Percentiles rank a stretch among this genome's conserved stretches.
Conservation (phyloP, 352 stramenopile genomes). For the Pythium grandisporangium region DNA sequence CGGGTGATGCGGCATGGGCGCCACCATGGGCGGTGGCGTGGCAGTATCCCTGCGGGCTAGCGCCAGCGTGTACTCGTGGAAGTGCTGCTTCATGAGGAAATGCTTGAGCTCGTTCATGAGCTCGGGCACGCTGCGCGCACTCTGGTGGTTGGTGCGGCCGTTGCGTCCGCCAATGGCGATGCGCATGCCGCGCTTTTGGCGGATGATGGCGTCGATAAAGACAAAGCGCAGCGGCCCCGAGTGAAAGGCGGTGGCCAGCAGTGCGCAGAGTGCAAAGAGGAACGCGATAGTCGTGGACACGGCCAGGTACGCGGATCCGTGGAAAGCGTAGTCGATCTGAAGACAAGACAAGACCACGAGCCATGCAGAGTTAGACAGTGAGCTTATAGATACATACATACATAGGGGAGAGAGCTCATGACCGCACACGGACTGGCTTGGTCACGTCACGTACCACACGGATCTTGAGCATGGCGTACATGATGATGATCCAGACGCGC, state of each 20-base stretch:
- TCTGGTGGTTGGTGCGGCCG: slow-evolving; percentile 10
- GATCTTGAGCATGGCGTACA: slow-evolving; percentile 76
- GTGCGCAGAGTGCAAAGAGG: slow-evolving; percentile 54
- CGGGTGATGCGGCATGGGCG: not conserved
- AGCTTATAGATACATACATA: too few relatives aligned
- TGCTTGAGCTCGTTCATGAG: slow-evolving; percentile 9
- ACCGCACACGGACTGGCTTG: too few relatives aligned
- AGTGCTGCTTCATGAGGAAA: slow-evolving; percentile 16
- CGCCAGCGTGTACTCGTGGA: slow-evolving; percentile 15
- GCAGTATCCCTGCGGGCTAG: not conserved
- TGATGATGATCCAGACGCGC: slow-evolving; percentile 57
- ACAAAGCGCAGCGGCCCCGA: slow-evolving; percentile 69
- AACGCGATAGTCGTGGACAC: slow-evolving; percentile 52
- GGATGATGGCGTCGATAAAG: slow-evolving; percentile 62
- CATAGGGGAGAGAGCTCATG: too few relatives aligned
- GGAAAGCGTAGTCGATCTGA: slow-evolving; percentile 76
- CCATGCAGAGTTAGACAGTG: too few relatives aligned
- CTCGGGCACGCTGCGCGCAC: slow-evolving; percentile 2
- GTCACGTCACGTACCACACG: slow-evolving; percentile 33
- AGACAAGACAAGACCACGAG: too few relatives aligned
- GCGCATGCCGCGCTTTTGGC: slow-evolving; percentile 17
- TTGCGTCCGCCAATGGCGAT: too few relatives aligned
- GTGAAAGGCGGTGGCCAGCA: slow-evolving; percentile 72
- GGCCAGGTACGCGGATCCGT: slow-evolving; percentile 57
- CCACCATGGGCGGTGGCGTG: slow-evolving; percentile 1